Percentiles rank a stretch among this genome's conserved stretches.
These are phyloP conservation scores for Phytophthora melonis DNA, from an alignment of 352 stramenopile species.

Conservation along the genomic window DNA sequence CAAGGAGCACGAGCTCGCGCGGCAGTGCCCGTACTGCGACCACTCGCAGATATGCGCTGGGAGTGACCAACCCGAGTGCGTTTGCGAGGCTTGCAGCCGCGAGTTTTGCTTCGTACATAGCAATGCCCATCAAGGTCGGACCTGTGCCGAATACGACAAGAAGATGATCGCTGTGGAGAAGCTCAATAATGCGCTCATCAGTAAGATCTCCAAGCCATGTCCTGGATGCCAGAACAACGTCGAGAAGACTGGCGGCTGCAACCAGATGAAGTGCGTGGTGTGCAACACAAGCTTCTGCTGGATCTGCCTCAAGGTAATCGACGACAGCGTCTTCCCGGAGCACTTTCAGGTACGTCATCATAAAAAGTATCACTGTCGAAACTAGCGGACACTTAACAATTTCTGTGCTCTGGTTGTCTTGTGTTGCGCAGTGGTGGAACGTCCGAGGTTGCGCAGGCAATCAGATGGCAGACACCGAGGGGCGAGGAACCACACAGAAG, in stretches of 20 bases:
- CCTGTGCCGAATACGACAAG: conserved; percentile 83
- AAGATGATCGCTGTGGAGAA: conserved; percentile 85
- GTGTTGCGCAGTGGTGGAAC: conserved; percentile 75
- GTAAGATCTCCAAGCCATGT: conserved; percentile 86
- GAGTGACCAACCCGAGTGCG: conserved; percentile 51
- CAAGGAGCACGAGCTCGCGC: conserved; percentile 68
- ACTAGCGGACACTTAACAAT: background rate
- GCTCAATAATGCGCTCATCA: conserved; percentile 82
- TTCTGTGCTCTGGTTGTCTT: background rate
- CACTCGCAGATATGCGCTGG: conserved; percentile 64
- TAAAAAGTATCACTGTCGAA: background rate
- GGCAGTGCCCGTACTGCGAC: conserved; percentile 68
- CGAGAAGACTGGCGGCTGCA: conserved; percentile 92
- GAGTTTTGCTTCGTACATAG: conserved; percentile 92
- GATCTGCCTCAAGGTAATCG: conserved; percentile 86
- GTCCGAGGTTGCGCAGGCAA: conserved; percentile 74
- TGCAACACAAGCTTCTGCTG: conserved; percentile 91
- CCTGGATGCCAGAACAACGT: conserved; percentile 90
- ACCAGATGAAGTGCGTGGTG: conserved; percentile 91
- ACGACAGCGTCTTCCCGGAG: conserved; percentile 85
- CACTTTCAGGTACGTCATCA: conserved; percentile 76
- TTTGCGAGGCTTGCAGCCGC: conserved; percentile 50
- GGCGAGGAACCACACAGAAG: conserved; percentile 51
- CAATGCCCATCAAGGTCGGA: conserved; percentile 75
- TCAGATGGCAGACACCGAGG: conserved; percentile 72